Evolutionary conservation across 495 filamentous ascomycete species (phyloP), one percentile per base, ranked within the genome.

Genomic region (Tuber calosporum): DNA sequence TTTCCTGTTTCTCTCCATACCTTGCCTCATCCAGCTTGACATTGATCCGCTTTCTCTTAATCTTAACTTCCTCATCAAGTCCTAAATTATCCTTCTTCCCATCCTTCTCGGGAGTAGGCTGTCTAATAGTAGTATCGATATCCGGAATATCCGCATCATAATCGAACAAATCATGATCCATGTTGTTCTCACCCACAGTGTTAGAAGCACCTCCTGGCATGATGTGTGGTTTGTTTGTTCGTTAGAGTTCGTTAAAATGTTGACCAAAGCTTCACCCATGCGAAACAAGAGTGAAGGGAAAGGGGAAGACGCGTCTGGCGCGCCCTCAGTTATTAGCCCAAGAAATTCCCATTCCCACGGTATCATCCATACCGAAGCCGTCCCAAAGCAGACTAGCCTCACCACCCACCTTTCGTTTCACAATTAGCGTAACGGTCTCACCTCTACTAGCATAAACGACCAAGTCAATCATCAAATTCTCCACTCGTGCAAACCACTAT

Each of bases 21-120:
- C 90, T 87, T 58, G 83, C 81, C 76, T 96, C 93, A 80, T 99
- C 96, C 66, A 99, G 83, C 82, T 97, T 99, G 1, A 93, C 90
- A 70, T 87, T 84, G 76, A 92, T 86, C 6, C 83, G 79, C 79
- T 90, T 91, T 82, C 90, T 94, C 7, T 85, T 87, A 13, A 97
- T 85, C 75, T 91, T 90, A 75, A 99, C 86, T 78, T 97, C 92
- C 76, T 94, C 90, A 72, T 98, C 94, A 66, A 97, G 88, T 11
- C 93, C 93, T 34, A 96, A 81, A 4, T 77, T 83, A 26, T 80
- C 77, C 45, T 79, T 83, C 73, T 73, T 84, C 80, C 34, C 82
- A 70, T 73, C 82, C 76, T 73, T 74, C 76, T 66, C 81, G 82
- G 78, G 73, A 74, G 80, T 15, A 77, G 84, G 73, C 68, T 83